Conservation (phyloP, 331 rosid species). For the Malus hybrid region DNA sequence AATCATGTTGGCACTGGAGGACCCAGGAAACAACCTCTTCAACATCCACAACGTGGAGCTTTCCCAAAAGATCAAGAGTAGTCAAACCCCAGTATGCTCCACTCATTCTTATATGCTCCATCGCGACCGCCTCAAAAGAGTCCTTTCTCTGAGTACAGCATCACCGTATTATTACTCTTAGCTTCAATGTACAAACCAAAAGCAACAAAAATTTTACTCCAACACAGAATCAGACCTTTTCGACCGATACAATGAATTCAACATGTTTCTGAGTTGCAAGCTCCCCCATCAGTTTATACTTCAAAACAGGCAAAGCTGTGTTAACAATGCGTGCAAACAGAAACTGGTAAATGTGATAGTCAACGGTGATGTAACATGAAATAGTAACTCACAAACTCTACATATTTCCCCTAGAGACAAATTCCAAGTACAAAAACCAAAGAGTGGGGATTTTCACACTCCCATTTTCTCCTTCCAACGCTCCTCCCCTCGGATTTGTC, state of each 20-base stretch:
- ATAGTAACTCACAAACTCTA: not conserved
- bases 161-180: not conserved
- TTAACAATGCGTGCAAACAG: not conserved
- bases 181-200: not conserved
- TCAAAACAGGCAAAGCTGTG: not conserved
- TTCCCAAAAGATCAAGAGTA: slow-evolving; percentile 45
- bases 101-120: slow-evolving; percentile 67
- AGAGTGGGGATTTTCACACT: not conserved
- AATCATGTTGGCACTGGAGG: slow-evolving; percentile 64
- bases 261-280: slow-evolving; percentile 67
- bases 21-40: slow-evolving; percentile 71
- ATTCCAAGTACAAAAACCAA: not conserved
- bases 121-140: slow-evolving; percentile 48
- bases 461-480: not conserved
- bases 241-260: slow-evolving; percentile 48
- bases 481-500: not conserved
- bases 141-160: slow-evolving; percentile 43
- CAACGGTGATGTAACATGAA: not conserved
- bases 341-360: not conserved
- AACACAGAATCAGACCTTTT: slow-evolving; percentile 41
- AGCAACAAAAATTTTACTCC: not conserved
- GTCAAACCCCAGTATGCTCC: slow-evolving; percentile 75
- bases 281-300: slow-evolving; percentile 47
- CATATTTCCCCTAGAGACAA: not conserved
- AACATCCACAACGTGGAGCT: slow-evolving; percentile 48